A percentile compares a stretch with the other conserved stretches of the same genome.
Evolutionary conservation across 345 rosid species (phyloP).

Genomic region (Pugionium cornutum): DNA sequence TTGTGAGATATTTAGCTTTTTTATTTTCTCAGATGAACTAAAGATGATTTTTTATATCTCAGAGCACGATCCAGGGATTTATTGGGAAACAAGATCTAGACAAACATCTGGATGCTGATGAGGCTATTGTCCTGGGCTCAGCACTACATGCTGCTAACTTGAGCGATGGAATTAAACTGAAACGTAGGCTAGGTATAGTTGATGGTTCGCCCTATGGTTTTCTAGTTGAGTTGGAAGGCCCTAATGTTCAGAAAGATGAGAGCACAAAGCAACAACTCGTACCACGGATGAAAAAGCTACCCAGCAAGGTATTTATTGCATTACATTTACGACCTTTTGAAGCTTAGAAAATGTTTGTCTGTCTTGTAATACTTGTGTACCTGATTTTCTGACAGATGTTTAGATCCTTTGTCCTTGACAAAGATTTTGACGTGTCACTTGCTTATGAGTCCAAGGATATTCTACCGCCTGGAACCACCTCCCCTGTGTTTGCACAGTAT

Average conservation of each 20-base stretch:
- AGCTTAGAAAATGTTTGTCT: constrained; percentile 4
- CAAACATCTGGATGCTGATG: constrained; percentile 99
- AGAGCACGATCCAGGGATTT: constrained; percentile 92
- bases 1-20: background rate
- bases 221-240: constrained; percentile 77
- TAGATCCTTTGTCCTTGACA: constrained; percentile 70
- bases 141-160: constrained; percentile 95
- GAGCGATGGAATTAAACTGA: constrained; percentile 97
- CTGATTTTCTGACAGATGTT: constrained; percentile 66
- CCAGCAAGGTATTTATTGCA: constrained; percentile 70
- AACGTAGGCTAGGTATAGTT: constrained; percentile 90
- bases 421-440: constrained; percentile 91
- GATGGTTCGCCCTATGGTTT: constrained; percentile 95
- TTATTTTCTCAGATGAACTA: background rate
- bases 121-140: constrained; percentile 94
- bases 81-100: constrained; percentile 87
- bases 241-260: constrained; percentile 67
- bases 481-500: constrained; percentile 81
- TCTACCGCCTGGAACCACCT: constrained; percentile 71
- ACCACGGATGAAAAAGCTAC: constrained; percentile 93
- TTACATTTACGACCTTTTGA: constrained; percentile 20
- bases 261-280: constrained; percentile 72
- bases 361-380: constrained; percentile 32
- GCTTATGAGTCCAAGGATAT: constrained; percentile 73
- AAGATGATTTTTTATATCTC: constrained; percentile 29